Evolutionary conservation across 805 yeast species (phyloP).

Genomic region (Schwanniomyces pseudopolymorphus): DNA sequence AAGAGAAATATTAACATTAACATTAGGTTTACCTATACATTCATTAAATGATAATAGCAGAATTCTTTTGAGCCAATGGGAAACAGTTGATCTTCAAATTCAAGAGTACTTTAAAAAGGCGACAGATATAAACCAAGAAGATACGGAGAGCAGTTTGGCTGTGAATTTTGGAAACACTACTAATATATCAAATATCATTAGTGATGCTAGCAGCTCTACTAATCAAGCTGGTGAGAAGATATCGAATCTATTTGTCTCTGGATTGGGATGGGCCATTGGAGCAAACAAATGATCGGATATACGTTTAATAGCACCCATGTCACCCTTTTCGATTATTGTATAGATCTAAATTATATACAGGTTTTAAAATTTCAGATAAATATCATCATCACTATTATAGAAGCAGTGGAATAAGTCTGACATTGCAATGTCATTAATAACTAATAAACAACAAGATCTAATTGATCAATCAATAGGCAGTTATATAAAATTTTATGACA

Average conservation of each 20-base stretch:
- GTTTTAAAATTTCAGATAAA: background rate
- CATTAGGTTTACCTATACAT: conserved; percentile 38
- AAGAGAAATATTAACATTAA: conserved; percentile 50
- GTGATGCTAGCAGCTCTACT: conserved; percentile 30
- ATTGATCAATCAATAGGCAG: conserved; percentile 30
- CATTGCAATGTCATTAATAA: conserved; percentile 24
- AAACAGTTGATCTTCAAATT: conserved; percentile 41
- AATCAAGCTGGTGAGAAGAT: conserved; percentile 46
- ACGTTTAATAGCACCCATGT: background rate
- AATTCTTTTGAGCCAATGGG: conserved; percentile 65
- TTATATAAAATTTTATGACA: conserved; percentile 33
- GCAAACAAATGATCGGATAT: conserved; percentile 28
- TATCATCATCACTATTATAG: background rate
- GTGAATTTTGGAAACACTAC: conserved; percentile 11
- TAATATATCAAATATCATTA: conserved; percentile 23
- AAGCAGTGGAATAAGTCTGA: background rate
- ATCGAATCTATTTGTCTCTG: conserved; percentile 51
- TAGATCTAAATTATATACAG: conserved; percentile 1
- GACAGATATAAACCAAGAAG: background rate
- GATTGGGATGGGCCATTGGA: conserved; percentile 66
- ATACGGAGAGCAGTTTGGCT: conserved; percentile 10
- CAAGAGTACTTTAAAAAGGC: conserved; percentile 12
- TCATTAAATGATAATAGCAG: conserved; percentile 57
- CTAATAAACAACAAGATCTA: conserved; percentile 30
- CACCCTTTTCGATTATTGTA: too few species aligned